Evolutionary conservation across 202 grass and related monocot species (phyloP), one percentile per base, ranked within the genome.

Genomic region (Zizania palustris): DNA sequence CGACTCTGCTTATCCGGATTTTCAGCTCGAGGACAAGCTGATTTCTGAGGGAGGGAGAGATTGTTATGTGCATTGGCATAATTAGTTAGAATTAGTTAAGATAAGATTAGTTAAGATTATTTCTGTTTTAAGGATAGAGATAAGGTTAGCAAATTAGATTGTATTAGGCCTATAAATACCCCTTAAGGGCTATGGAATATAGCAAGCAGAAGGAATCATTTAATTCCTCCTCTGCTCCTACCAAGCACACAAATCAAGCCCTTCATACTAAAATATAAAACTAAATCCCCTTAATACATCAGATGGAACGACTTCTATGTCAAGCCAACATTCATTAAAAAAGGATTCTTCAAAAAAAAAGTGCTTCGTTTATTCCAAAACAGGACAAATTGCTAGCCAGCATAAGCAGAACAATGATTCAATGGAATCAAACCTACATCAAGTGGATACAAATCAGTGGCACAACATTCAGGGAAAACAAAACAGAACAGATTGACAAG

Each of bases 191-290:
- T n/a, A n/a, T n/a, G n/a, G n/a, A n/a, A n/a, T n/a, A n/a, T n/a
- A n/a, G n/a, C n/a, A n/a, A n/a, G n/a, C n/a, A n/a, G n/a, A n/a
- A n/a, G n/a, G n/a, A n/a, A n/a, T n/a, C n/a, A n/a, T n/a, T n/a
- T n/a, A n/a, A n/a, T n/a, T n/a, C n/a, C n/a, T n/a, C n/a, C n/a
- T n/a, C n/a, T n/a, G n/a, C n/a, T n/a, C n/a, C n/a, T n/a, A n/a
- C n/a, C n/a, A 48, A 53, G 37, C 37, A 40, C 51, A 71, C 28
- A 21, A 64, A 79, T 74, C 36, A 82, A 51, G 74, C 18, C 45
- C 16, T 39, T 15, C 45, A 0, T 48, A 49, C n/a, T 37, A 44
- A 63, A 62, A 9, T 48, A 49, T 19, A 36, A 55, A 63, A 80
- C 7, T 53, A 44, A 64, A 56, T 69, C 46, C 56, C 37, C 46